Percentiles rank a stretch among this genome's conserved stretches.
phyloP scores from a whole-genome alignment of 2,329 filamentous ascomycete species.

The Aaosphaeria pasadenensis region DNA sequence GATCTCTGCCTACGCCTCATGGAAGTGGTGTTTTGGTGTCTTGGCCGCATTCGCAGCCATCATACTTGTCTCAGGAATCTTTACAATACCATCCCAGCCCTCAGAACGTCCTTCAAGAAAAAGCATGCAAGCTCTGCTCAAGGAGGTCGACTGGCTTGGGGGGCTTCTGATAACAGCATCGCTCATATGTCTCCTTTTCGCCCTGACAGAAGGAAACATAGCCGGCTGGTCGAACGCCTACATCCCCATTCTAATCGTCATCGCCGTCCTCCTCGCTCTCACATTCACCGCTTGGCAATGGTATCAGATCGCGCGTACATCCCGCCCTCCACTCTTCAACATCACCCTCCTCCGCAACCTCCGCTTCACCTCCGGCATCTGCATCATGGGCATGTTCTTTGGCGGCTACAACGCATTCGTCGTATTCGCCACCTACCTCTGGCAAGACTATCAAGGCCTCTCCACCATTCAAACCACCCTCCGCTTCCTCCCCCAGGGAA shows the following conservation, averaged over 20 bases:
- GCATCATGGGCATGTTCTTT: constrained; percentile 63
- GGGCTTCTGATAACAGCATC: constrained; percentile 58
- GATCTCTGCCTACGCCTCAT: constrained; percentile 29
- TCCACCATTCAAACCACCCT: constrained; percentile 61
- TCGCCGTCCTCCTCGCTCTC: constrained; percentile 52
- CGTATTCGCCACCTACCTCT: constrained; percentile 65
- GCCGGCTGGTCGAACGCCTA: constrained; percentile 62
- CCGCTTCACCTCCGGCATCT: constrained; percentile 59
- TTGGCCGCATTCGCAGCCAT: constrained; percentile 56
- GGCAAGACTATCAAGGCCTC: constrained; percentile 61
- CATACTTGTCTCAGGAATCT: constrained; percentile 53
- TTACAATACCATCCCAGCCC: constrained; percentile 55
- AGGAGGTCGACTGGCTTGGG: constrained; percentile 62
- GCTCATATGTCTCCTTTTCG: constrained; percentile 59
- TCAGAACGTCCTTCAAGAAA: constrained; percentile 1
- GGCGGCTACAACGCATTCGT: constrained; percentile 63
- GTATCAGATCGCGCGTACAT: background rate
- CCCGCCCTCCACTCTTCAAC: background rate
- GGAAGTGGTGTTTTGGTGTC: constrained; percentile 66
- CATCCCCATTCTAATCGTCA: constrained; percentile 56
- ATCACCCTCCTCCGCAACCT: constrained; percentile 7
- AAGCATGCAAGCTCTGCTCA: constrained; percentile 16
- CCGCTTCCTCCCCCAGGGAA: constrained; percentile 64
- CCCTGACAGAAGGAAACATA: constrained; percentile 64
- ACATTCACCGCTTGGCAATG: background rate